Base-by-base conservation (phyloP, 495 filamentous ascomycete species). In the Tuber brumale region DNA sequence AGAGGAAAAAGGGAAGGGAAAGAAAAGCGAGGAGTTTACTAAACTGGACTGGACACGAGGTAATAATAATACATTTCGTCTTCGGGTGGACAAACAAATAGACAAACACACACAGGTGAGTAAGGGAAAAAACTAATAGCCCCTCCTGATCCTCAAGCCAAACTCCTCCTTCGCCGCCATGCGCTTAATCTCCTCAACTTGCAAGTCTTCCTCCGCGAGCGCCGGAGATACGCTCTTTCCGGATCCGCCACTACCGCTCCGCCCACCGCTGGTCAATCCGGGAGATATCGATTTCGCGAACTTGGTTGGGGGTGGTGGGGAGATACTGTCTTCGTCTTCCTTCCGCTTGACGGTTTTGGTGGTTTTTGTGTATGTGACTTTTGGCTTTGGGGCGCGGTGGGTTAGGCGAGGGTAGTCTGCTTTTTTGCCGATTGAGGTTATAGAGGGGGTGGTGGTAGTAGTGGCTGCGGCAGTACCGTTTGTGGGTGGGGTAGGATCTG, bases 261-360 rank as follows among this genome's bases (percentile, higher is more conserved):
- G 39, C n/a, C 70, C 75, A 16, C 57, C 27, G 16, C 57, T 79
- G 45, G 78, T 71, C 3, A 44, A 70, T 14, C 71, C 78, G 45
- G 79, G 77, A 18, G 78, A 81, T 70, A 76, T 70, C 21, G 79
- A 76, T 46, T 81, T 81, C 23, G 35, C 71, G 27, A 45, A 46
- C n/a, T 74, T 75, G 16, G 76, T 73, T 14, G 66, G 18, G 14
- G 43, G 31, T 9, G 70, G 72, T 31, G 71, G 76, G n/a, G 76
- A 74, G 66, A 27, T 76, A 37, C 81, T 74, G 16, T 81, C 81
- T 16, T 82, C 81, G 10, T 80, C 78, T 23, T 80, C 81, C 69
- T 82, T 82, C 44, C 80, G 61, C 75, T 82, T 82, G 70, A 82
- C 76, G 69, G 76, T 82, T 71, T 81, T 82, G 43, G 76, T 82